These are phyloP conservation scores for Ramalina peruviana DNA, from an alignment of 495 filamentous ascomycete species.

Conservation along the genomic window DNA sequence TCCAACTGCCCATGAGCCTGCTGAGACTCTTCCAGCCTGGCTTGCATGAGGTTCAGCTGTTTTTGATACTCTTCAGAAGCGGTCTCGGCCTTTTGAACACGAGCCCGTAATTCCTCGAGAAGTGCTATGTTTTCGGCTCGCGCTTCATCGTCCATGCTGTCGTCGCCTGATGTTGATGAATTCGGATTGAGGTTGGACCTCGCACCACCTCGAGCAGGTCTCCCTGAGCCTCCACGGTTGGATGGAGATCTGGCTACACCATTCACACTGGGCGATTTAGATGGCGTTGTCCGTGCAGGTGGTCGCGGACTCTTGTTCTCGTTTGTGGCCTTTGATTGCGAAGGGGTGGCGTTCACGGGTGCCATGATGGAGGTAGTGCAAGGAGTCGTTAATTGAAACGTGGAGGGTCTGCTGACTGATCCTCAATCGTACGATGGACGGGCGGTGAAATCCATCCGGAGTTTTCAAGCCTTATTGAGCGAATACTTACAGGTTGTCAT, in stretches of 20 bases:
- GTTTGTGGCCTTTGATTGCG: neutral
- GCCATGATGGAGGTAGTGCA: neutral
- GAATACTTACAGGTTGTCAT: too few species aligned
- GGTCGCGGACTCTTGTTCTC: constrained; percentile 3
- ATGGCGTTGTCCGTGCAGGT: constrained; percentile 7
- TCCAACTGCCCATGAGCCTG: constrained; percentile 76
- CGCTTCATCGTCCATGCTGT: constrained; percentile 38
- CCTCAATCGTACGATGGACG: too few species aligned
- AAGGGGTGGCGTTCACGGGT: neutral
- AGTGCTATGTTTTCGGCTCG: constrained; percentile 60
- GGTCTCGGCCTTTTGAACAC: constrained; percentile 66
- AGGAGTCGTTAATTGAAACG: too few species aligned
- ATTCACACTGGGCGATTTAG: constrained; percentile 6
- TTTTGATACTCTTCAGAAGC: constrained; percentile 69
- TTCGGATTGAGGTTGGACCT: constrained; percentile 1
- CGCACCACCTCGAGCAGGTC: constrained; percentile 8
- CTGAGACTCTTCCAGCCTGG: constrained; percentile 70
- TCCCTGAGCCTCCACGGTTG: constrained; percentile 6
- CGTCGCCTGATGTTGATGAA: constrained; percentile 8
- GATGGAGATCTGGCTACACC: constrained; percentile 10
- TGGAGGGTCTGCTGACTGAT: too few species aligned
- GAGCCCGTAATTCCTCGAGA: constrained; percentile 71
- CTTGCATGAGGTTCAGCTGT: constrained; percentile 72
- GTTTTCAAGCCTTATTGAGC: too few species aligned
- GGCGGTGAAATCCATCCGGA: too few species aligned